These are phyloP conservation scores for Thelonectria rubi DNA, from an alignment of 2,329 filamentous ascomycete species.

Conservation along the genomic window DNA sequence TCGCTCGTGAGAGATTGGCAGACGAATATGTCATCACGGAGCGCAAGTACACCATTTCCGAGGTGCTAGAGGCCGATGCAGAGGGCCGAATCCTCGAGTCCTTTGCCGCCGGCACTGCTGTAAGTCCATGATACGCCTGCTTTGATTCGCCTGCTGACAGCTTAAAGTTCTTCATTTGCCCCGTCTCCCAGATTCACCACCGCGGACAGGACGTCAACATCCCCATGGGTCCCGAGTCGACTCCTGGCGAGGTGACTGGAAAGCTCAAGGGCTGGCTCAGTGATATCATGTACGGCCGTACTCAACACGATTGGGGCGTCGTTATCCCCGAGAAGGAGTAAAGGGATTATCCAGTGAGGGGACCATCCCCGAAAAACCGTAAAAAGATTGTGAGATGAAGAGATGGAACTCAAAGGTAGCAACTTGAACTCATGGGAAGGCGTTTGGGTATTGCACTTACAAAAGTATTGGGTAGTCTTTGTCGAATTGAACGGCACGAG, in stretches of 20 bases:
- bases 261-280: constrained; percentile 73
- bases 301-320: constrained; percentile 74
- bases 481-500: constrained; percentile 13
- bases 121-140: constrained; percentile 56
- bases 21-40: constrained; percentile 77
- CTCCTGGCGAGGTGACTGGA: constrained; percentile 63
- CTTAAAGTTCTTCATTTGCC: constrained; percentile 72
- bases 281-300: constrained; percentile 79
- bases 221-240: constrained; percentile 63
- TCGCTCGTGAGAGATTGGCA: constrained; percentile 70
- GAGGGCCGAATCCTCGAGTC: constrained; percentile 85
- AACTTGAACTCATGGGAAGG: constrained; percentile 33
- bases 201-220: constrained; percentile 70
- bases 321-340: constrained; percentile 69
- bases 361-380: too few relatives aligned
- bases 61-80: constrained; percentile 74
- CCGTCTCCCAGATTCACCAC: constrained; percentile 74
- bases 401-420: neutral
- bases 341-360: constrained; percentile 8
- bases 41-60: constrained; percentile 82
- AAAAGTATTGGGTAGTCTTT: constrained; percentile 31
- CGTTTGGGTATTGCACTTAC: constrained; percentile 36
- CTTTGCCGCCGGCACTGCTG: constrained; percentile 87
- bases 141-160: constrained; percentile 31
- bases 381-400: neutral